Evolutionary conservation across 2,329 filamentous ascomycete genomes (phyloP), one percentile per base, ranked within the genome.

Genomic region (Fusarium pininemorale): DNA sequence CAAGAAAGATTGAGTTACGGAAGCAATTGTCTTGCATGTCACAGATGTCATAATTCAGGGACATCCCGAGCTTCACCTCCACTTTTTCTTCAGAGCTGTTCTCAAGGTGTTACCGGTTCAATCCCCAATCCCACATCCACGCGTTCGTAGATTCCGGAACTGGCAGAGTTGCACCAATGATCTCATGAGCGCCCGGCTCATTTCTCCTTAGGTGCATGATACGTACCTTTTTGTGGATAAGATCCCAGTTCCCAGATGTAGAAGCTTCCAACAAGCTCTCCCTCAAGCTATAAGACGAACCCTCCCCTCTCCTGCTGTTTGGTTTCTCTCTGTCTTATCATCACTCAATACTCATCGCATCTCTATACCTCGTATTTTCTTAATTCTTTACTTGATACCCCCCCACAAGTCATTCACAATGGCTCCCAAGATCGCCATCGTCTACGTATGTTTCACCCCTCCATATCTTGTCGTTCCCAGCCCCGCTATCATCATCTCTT

Each of bases 341-440:
- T 42, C 39, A 56, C 24, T 51, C 65, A 62, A 24, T 26, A 56
- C 24, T 54, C 38, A 50, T 51, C 10, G 22, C 30, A 55, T 44
- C 51, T 44, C 51, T 32, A 18, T 45, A 54, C 48, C 47, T 39
- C 47, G 48, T 65, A 26, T 67, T 63, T 54, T 67, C 45, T 42
- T 42, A 51, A 66, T 56, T 54, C 13, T 38, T 53, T 63, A 66
- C 64, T 65, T 66, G 69, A 66, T 74, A 63, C 66, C 70, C 65
- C 65, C 42, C 38, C 56, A 50, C 30, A 59, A 38, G 68, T 69
- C 64, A 72, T 59, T 72, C 87, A 88, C 79, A 80, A 97, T 97
- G 94, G 94, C 93, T 86, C 93, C 94, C 84, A 97, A 94, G 88
- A 90, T 98, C 82, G 95, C 95, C 79, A 96, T 98, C 85, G 90